Evolutionary conservation across 805 yeast genomes (phyloP).

Genomic region (Lipomyces japonicus): DNA sequence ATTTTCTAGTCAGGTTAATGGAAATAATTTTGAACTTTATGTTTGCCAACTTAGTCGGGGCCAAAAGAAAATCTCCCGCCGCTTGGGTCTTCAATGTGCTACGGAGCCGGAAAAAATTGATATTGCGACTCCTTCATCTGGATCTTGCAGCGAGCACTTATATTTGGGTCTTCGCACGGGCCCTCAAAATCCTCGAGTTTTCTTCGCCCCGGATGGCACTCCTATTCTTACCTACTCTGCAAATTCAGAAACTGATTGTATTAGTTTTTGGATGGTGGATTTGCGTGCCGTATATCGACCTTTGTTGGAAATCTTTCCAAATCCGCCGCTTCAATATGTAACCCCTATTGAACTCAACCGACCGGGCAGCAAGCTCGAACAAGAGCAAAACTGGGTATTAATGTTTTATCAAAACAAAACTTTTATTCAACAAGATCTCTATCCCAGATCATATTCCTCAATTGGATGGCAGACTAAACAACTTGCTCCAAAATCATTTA

Average conservation of each 20-base stretch:
- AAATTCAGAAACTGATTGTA: constrained; percentile 20
- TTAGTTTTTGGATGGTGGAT: constrained; percentile 24
- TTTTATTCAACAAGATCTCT: constrained; percentile 23
- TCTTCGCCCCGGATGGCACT: constrained; percentile 21
- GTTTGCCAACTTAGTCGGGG: constrained; percentile 21
- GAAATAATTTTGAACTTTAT: constrained; percentile 17
- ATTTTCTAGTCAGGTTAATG: constrained; percentile 16
- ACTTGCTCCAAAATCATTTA: constrained; percentile 23
- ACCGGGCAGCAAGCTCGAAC: constrained; percentile 17
- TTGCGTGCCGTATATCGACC: constrained; percentile 18
- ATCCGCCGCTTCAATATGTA: constrained; percentile 9
- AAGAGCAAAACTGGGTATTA: constrained; percentile 24
- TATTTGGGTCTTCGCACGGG: constrained; percentile 23
- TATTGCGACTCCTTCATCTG: constrained; percentile 16
- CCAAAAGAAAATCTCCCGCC: constrained; percentile 16
- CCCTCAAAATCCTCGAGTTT: constrained; percentile 26
- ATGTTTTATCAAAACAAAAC: constrained; percentile 24
- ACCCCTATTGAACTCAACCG: constrained; percentile 23
- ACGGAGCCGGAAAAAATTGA: constrained; percentile 15
- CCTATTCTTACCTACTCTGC: constrained; percentile 23
- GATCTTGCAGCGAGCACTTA: constrained; percentile 17
- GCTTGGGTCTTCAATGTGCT: constrained; percentile 27
- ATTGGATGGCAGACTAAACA: constrained; percentile 22
- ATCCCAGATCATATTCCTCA: constrained; percentile 19
- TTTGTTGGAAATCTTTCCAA: constrained; percentile 16